Evolutionary conservation across 441 rosid genomes (phyloP).

Genomic region (Brassica balearica): DNA sequence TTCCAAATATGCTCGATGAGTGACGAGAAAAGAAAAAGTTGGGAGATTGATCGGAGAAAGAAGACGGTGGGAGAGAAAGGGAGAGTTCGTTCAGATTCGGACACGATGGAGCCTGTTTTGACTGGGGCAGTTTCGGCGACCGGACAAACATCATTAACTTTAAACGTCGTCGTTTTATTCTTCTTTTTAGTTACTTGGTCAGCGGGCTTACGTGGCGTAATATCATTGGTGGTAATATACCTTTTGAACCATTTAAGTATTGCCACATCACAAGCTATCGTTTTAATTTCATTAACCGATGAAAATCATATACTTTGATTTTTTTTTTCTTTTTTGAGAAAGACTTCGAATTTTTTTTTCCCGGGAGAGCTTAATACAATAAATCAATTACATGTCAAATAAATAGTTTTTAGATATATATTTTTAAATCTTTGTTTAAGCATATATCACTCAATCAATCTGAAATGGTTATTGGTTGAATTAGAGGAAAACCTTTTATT

Average conservation of each 20-base stretch:
- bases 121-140: neutral
- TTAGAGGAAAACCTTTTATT: no score
- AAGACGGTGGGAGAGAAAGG: constrained; percentile 25
- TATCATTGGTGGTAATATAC: neutral
- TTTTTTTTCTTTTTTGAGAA: no score
- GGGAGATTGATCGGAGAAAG: constrained; percentile 38
- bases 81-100: constrained; percentile 34
- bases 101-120: constrained; percentile 35
- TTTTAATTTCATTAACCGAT: no score
- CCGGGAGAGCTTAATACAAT: no score
- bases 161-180: constrained; percentile 37
- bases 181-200: constrained; percentile 11
- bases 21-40: neutral
- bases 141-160: constrained; percentile 32
- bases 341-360: no score
- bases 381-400: no score
- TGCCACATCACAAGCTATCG: constrained; percentile 30
- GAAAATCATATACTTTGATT: no score
- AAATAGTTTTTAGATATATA: no score
- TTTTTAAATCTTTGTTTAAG: no score
- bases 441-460: neutral
- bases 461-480: no score
- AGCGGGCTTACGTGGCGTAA: constrained; percentile 35
- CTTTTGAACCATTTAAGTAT: constrained; percentile 24
- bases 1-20: constrained; percentile 9